These are phyloP conservation scores for Fusarium dimerum DNA, from an alignment of 2,329 filamentous ascomycete species.

Conservation along the genomic window DNA sequence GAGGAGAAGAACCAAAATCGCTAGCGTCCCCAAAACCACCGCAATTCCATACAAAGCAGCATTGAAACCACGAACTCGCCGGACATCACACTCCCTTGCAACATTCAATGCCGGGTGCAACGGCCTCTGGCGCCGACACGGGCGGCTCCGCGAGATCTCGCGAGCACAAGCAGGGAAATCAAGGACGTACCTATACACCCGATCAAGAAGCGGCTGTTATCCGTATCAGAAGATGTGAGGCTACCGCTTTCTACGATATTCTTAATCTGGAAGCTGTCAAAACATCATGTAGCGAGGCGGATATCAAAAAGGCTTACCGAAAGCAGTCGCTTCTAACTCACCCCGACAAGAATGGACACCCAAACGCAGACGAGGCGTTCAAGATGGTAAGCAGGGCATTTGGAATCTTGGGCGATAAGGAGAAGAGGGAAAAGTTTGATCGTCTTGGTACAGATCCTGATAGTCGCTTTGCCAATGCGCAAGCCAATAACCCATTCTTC, in stretches of 20 bases:
- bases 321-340: slow-evolving; percentile 93
- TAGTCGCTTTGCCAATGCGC: slow-evolving; percentile 71
- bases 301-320: slow-evolving; percentile 97
- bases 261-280: slow-evolving; percentile 69
- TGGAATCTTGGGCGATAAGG: slow-evolving; percentile 86
- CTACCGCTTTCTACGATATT: slow-evolving; percentile 96
- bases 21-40: too few relatives aligned
- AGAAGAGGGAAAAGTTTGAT: slow-evolving; percentile 84
- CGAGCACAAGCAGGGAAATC: slow-evolving; percentile 75
- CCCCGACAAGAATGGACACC: slow-evolving; percentile 97
- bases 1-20: too few relatives aligned
- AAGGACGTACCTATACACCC: slow-evolving; percentile 75
- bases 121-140: slow-evolving; percentile 56
- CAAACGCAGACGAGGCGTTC: slow-evolving; percentile 95
- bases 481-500: slow-evolving; percentile 66
- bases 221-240: slow-evolving; percentile 78
- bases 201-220: slow-evolving; percentile 93
- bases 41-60: too few relatives aligned
- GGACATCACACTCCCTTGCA: slow-evolving; percentile 6
- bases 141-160: slow-evolving; percentile 51
- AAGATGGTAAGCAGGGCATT: slow-evolving; percentile 97
- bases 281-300: slow-evolving; percentile 69
- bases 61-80: too few relatives aligned
- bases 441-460: slow-evolving; percentile 91
- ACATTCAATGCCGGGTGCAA: slow-evolving; percentile 46